Evolutionary conservation across 257 asterid genomes (phyloP), one percentile per base, ranked within the genome.

Genomic region (Nicotiana benthamiana): DNA sequence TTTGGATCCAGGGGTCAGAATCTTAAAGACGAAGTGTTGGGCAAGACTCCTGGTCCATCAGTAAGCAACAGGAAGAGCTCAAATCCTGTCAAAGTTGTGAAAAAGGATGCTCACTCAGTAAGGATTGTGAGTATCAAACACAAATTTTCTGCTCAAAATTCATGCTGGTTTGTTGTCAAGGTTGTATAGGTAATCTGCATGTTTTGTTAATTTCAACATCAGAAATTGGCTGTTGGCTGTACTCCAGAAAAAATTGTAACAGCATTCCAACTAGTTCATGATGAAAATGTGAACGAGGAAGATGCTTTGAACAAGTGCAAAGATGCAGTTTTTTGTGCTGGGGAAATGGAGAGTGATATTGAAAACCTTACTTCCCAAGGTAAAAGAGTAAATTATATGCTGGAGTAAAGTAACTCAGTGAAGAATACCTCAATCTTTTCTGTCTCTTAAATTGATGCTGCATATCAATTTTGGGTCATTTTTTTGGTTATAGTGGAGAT

Each of bases 1-100:
- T 94, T 96, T 83, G 99, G 99, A 67, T 96, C 99, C 51, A 89
- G 96, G 87, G 95, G 97, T 78, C 97, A 90, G 87, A 90, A 85
- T 90, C 94, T 96, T 61, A 92, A 90, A 89, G 91, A 90, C 87
- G 95, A 92, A 84, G 65, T 95, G 76, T 59, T 89, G 84, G 97
- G 95, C 24, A 90, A 92, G 84, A 85, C 76, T 79, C 89, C 93
- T 72, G 68, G 83, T 79, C 79, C 90, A 30, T 86, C 92, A 30
- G 85, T 68, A 52, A 87, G 85, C 86, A 87, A 46, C 34, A 90
- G 77, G 43, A 94, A 83, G 85, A 88, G 75, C 81, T 52, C 90
- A 79, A 94, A 91, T 86, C 93, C 97, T 79, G 90, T 96, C 84
- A 92, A 90, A 90, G 88, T 96, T 81, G 83, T 91, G 79, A 92